Conservation (phyloP, 257 asterid species). For the Penstemon barbatus region DNA sequence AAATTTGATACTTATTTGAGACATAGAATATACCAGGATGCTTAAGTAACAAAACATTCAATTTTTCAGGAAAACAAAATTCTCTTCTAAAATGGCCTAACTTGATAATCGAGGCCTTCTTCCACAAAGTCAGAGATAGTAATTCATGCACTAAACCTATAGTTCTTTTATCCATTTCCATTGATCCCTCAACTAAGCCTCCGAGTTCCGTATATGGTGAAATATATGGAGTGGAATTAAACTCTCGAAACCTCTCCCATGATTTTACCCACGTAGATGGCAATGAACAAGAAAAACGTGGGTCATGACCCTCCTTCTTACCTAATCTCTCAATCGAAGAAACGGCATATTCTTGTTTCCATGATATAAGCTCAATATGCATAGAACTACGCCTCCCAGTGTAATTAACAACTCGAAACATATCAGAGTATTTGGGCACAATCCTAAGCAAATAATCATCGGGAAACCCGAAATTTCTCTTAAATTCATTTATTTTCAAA, state of each 20-base stretch:
- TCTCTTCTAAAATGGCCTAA: constrained; percentile 77
- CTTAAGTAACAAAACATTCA: constrained; percentile 70
- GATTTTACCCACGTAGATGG: constrained; percentile 77
- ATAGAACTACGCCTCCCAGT: constrained; percentile 76
- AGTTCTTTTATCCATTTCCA: constrained; percentile 71
- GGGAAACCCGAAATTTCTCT: constrained; percentile 77
- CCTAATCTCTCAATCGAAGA: constrained; percentile 64
- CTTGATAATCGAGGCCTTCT: constrained; percentile 68
- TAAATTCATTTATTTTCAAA: constrained; percentile 61
- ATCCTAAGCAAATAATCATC: constrained; percentile 84
- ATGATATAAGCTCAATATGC: constrained; percentile 73
- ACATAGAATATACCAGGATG: constrained; percentile 90
- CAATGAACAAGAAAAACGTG: constrained; percentile 64
- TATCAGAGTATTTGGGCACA: constrained; percentile 72
- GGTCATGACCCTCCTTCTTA: constrained; percentile 45
- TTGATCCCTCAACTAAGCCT: constrained; percentile 54
- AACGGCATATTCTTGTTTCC: constrained; percentile 63
- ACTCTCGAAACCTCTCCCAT: constrained; percentile 73
- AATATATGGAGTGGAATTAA: constrained; percentile 70
- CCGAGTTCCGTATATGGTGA: constrained; percentile 59
- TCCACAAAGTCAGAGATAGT: constrained; percentile 81
- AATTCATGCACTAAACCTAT: constrained; percentile 74
- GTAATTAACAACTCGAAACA: constrained; percentile 62
- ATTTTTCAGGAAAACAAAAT: constrained; percentile 65
- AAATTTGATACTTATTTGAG: constrained; percentile 66